Evolutionary conservation across 306 rosid genomes (phyloP).

Genomic region (Quercus alba): DNA sequence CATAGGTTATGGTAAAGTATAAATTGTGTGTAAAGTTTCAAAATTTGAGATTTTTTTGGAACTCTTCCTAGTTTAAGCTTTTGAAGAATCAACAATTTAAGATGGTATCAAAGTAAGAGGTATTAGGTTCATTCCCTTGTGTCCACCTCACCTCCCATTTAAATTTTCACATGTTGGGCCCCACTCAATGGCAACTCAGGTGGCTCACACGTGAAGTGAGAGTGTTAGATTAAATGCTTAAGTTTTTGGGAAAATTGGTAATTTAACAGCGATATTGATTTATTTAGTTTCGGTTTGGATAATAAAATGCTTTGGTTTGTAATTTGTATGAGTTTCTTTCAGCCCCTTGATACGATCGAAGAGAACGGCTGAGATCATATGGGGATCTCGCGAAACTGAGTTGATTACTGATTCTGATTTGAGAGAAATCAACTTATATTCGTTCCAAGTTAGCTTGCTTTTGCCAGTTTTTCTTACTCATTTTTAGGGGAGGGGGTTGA

Average conservation of each 20-base stretch:
- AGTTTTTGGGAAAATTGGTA: too few relatives aligned
- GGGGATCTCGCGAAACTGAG: constrained; percentile 56
- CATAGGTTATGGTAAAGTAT: neutral
- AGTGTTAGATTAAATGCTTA: too few relatives aligned
- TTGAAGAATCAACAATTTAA: too few relatives aligned
- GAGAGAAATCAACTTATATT: constrained; percentile 89
- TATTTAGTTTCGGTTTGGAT: too few relatives aligned
- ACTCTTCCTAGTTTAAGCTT: neutral
- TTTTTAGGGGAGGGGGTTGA: neutral
- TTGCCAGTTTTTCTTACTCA: neutral
- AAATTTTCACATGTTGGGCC: too few relatives aligned
- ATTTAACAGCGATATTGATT: too few relatives aligned
- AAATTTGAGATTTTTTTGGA: neutral
- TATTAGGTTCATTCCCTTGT: too few relatives aligned
- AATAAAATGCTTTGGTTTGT: neutral
- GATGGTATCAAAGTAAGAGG: too few relatives aligned
- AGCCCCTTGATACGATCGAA: constrained; percentile 80
- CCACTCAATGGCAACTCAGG: too few relatives aligned
- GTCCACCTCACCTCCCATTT: too few relatives aligned
- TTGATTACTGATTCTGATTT: constrained; percentile 58
- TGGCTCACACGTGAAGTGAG: fast-evolving
- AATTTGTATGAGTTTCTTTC: neutral
- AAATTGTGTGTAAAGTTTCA: too few relatives aligned
- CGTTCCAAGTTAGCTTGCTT: constrained; percentile 68
- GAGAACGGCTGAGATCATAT: constrained; percentile 89